These are phyloP conservation scores for Kitagawia praeruptora DNA, from an alignment of 129 eudicot genomes.

Conservation along the genomic window DNA sequence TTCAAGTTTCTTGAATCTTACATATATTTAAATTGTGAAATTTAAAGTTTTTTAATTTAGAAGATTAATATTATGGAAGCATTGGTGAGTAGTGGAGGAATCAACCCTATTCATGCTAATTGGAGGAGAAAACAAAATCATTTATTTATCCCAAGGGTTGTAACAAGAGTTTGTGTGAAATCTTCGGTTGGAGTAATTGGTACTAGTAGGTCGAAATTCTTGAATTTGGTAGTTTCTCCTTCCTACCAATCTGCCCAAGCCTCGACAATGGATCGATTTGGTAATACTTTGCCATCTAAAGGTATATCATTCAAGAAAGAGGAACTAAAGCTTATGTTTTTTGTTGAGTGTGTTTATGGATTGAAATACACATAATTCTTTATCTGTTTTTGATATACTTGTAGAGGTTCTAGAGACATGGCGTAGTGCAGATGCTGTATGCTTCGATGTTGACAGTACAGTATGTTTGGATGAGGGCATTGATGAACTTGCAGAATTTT, in stretches of 20 bases:
- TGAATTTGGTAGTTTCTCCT: constrained; percentile 30
- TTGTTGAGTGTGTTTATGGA: neutral
- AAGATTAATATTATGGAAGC: constrained; percentile 61
- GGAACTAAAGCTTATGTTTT: too few relatives aligned
- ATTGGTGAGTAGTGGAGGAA: constrained; percentile 36
- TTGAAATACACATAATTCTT: neutral
- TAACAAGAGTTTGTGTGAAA: constrained; percentile 23
- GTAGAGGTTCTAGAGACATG: constrained; percentile 80
- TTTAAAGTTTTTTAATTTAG: too few relatives aligned
- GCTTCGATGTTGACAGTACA: constrained; percentile 98
- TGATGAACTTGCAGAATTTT: constrained; percentile 95
- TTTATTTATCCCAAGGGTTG: constrained; percentile 16
- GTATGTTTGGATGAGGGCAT: constrained; percentile 96
- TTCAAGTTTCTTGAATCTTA: neutral
- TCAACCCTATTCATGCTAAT: constrained; percentile 33
- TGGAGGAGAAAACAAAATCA: constrained; percentile 11
- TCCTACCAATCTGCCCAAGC: constrained; percentile 47
- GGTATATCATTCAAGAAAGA: constrained; percentile 26
- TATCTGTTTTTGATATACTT: constrained; percentile 2
- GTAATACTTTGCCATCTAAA: constrained; percentile 71
- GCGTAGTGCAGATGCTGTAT: constrained; percentile 82
- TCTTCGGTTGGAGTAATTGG: constrained; percentile 32
- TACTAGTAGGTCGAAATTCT: constrained; percentile 32
- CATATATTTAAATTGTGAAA: too few relatives aligned
- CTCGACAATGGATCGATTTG: constrained; percentile 35